Evolutionary conservation across 192 early-diverging fungal genomes (phyloP).

Genomic region (Coemansia sp.): DNA sequence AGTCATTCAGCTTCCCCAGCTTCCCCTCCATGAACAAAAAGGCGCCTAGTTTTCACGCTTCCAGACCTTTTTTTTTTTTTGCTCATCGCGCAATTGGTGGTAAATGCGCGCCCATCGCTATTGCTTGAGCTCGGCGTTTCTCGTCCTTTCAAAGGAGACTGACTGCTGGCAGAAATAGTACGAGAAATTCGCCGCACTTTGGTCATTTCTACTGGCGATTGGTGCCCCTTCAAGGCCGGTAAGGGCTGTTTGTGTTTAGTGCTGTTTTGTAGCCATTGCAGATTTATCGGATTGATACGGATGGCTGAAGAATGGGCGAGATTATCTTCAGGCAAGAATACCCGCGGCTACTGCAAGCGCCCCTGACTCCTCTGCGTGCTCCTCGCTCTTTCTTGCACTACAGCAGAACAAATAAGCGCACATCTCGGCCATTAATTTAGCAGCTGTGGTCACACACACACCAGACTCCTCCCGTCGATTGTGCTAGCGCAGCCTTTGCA

Average conservation of each 20-base stretch:
- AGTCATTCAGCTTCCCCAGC: background rate
- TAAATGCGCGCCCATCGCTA: background rate
- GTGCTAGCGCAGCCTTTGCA: too few relatives aligned
- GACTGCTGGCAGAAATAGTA: background rate
- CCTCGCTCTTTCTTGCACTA: too few relatives aligned
- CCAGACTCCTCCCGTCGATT: background rate
- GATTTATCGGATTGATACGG: background rate
- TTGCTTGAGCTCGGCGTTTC: background rate
- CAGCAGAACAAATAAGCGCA: too few relatives aligned
- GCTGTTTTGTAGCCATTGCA: too few relatives aligned
- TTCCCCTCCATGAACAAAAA: too few relatives aligned
- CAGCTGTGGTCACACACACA: too few relatives aligned
- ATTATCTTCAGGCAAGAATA: too few relatives aligned
- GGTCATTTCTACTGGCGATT: background rate
- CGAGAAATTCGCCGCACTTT: conserved; percentile 6
- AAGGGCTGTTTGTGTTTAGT: too few relatives aligned
- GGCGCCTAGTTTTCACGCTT: background rate
- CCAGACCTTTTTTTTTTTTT: background rate
- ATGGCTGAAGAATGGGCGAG: background rate
- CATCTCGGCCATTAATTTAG: background rate
- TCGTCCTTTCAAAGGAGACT: background rate
- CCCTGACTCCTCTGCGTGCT: too few relatives aligned
- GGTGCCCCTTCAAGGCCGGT: background rate
- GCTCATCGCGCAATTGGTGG: background rate
- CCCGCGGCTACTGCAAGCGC: too few relatives aligned